Conservation (phyloP, 2,329 filamentous ascomycete genomes). For the Pseudogymnoascus sp. region DNA sequence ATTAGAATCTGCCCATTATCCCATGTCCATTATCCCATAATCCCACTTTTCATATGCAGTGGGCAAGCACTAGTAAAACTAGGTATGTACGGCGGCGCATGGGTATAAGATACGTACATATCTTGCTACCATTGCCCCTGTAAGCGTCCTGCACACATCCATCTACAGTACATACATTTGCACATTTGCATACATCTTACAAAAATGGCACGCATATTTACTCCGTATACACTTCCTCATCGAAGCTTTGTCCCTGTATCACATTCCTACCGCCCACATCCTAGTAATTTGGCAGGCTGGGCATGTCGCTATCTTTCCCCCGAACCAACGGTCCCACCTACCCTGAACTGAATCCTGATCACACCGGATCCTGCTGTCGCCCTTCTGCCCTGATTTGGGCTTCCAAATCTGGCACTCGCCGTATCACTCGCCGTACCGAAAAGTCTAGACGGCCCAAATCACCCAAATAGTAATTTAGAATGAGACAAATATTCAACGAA, state of each 20-base stretch:
- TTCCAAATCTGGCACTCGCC: neutral
- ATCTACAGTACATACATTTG: too few relatives aligned
- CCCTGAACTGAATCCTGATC: neutral
- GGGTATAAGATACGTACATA: neutral
- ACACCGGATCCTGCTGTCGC: neutral
- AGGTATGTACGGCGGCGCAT: neutral
- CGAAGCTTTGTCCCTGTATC: neutral
- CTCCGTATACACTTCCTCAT: neutral
- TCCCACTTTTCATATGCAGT: neutral
- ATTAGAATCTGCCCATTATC: neutral
- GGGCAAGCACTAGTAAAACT: neutral
- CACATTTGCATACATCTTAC: neutral
- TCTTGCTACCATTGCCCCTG: neutral
- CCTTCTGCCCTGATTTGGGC: neutral
- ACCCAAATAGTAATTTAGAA: neutral
- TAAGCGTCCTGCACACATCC: neutral
- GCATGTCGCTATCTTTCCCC: neutral
- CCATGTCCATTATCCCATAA: neutral
- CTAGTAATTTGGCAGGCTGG: neutral
- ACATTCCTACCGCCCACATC: neutral
- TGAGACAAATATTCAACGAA: slow-evolving; percentile 3
- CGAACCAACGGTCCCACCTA: neutral
- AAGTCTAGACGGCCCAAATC: neutral
- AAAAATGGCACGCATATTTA: neutral
- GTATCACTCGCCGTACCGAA: neutral